A percentile compares a stretch with the other conserved stretches of the same genome.
These are phyloP conservation scores for Dipodascus albidus DNA, from an alignment of 805 yeast species.

Conservation along the genomic window DNA sequence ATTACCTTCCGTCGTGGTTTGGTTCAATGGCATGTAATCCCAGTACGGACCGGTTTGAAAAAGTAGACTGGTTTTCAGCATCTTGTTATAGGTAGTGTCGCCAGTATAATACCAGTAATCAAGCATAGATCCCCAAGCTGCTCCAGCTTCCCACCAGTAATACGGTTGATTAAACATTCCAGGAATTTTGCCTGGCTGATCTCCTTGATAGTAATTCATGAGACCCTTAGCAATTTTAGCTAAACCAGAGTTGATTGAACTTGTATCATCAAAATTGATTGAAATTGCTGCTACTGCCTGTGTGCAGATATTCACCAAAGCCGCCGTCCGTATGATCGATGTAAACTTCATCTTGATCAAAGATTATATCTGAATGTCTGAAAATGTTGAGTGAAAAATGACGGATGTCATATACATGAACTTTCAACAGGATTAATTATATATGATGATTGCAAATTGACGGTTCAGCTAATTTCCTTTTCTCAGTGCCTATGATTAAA, in stretches of 20 bases:
- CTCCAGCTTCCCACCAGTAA: conserved; percentile 99
- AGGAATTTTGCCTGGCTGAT: conserved; percentile 56
- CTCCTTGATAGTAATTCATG: conserved; percentile 59
- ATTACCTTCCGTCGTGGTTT: conserved; percentile 88
- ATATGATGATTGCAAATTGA: too few species aligned
- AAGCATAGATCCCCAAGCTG: conserved; percentile 80
- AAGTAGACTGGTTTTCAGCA: conserved; percentile 49
- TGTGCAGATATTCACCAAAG: neutral
- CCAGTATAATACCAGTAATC: conserved; percentile 67
- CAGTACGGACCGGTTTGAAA: conserved; percentile 64
- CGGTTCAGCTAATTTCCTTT: neutral
- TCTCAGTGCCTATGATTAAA: neutral
- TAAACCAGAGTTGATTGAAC: conserved; percentile 41
- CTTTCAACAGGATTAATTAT: too few species aligned
- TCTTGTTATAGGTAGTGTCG: conserved; percentile 51
- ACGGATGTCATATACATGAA: too few species aligned
- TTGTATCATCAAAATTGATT: conserved; percentile 25
- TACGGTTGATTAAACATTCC: conserved; percentile 87
- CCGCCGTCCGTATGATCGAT: too few species aligned
- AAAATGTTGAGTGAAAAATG: too few species aligned
- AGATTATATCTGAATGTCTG: too few species aligned
- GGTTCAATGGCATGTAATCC: conserved; percentile 80
- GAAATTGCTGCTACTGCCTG: conserved; percentile 4
- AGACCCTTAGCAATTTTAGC: conserved; percentile 46
- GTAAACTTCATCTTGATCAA: neutral